A percentile compares a stretch with the other conserved stretches of the same genome.
Evolutionary conservation across 208 protist genomes (phyloP).

Genomic region (Trichomonas vaginalis): DNA sequence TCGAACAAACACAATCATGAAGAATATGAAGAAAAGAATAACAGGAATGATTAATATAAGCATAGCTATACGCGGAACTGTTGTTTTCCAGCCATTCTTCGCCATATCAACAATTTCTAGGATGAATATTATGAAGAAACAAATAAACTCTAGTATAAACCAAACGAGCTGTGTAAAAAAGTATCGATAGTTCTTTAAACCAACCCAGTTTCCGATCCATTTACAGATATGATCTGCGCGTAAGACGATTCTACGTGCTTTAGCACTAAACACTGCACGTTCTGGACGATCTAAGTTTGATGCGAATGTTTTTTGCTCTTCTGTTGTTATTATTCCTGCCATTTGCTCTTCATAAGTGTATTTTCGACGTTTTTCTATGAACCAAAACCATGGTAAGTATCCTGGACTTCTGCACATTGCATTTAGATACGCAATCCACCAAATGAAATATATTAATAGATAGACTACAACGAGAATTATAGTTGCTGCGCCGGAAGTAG

Average conservation of each 20-base stretch:
- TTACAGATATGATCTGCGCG: neutral
- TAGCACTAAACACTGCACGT: neutral
- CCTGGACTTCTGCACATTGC: neutral
- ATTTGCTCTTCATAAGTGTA: neutral
- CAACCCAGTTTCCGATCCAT: constrained; percentile 14
- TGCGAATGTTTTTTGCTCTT: neutral
- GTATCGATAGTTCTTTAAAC: neutral
- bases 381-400: constrained; percentile 4
- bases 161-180: neutral
- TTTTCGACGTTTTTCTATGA: neutral
- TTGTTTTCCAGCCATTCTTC: neutral
- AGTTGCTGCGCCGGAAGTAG: neutral
- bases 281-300: neutral
- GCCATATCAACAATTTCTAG: neutral
- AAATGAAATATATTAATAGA: neutral
- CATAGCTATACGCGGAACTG: neutral
- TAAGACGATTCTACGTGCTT: neutral
- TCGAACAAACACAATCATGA: neutral
- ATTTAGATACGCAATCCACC: neutral
- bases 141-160: neutral
- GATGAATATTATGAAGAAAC: neutral
- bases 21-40: neutral
- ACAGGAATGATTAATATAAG: neutral
- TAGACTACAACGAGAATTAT: neutral
- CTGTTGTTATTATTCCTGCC: neutral